Conservation (phyloP, 2,329 filamentous ascomycete species). For the Cladosporium sp. region DNA sequence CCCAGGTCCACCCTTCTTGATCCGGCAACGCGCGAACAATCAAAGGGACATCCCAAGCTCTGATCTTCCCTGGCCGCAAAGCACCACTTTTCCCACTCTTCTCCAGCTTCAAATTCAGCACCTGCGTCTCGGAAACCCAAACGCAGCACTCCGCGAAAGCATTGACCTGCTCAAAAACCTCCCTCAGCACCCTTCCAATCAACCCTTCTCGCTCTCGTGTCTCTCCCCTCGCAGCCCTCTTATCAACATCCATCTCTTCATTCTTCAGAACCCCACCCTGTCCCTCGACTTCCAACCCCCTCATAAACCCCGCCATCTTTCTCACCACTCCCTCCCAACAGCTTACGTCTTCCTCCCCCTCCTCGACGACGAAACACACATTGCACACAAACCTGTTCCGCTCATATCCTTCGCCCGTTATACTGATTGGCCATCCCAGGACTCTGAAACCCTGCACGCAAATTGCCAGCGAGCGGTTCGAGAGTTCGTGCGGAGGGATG, state of each 20-base stretch:
- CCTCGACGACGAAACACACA: conserved; percentile 78
- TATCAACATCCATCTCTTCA: conserved; percentile 38
- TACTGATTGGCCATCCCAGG: conserved; percentile 83
- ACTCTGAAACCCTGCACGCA: conserved; percentile 72
- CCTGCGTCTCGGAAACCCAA: conserved; percentile 21
- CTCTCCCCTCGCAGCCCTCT: conserved; percentile 16
- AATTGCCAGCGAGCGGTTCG: conserved; percentile 82
- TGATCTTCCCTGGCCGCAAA: conserved; percentile 64
- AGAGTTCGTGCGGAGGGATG: conserved; percentile 91
- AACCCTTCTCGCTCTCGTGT: conserved; percentile 11
- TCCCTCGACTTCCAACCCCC: conserved; percentile 80
- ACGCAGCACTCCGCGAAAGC: conserved; percentile 83
- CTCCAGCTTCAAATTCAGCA: conserved; percentile 27
- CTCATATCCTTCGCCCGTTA: conserved; percentile 68
- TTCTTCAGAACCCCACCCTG: conserved; percentile 67
- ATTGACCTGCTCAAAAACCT: conserved; percentile 86
- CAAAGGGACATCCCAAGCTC: conserved; percentile 87
- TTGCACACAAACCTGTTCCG: conserved; percentile 98
- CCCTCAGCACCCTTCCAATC: conserved; percentile 70
- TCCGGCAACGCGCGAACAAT: conserved; percentile 50
- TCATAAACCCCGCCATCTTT: conserved; percentile 79
- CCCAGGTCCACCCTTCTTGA: conserved; percentile 64
- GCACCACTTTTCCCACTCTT: neutral
- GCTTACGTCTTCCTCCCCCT: conserved; percentile 61
- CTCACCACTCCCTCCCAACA: conserved; percentile 70